Percentiles rank a stretch among this genome's conserved stretches.
These are phyloP conservation scores for Dissophora ornata DNA, from an alignment of 192 early-diverging fungal genomes.

Conservation along the genomic window DNA sequence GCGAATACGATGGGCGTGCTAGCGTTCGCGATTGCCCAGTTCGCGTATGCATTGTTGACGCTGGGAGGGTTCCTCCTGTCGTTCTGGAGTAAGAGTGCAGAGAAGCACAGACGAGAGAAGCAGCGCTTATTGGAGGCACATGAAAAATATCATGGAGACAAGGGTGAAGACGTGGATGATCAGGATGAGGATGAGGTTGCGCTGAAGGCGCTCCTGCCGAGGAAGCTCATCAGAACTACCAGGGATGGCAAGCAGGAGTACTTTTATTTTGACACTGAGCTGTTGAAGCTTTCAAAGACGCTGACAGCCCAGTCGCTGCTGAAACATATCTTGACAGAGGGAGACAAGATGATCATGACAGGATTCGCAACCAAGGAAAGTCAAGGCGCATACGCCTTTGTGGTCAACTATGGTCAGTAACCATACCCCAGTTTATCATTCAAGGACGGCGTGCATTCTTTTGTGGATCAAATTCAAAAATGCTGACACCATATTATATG, in stretches of 20 bases:
- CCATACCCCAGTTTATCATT: neutral
- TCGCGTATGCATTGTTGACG: constrained; percentile 76
- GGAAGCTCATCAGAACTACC: constrained; percentile 30
- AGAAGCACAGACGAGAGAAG: constrained; percentile 11
- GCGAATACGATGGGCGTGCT: constrained; percentile 68
- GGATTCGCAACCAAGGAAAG: constrained; percentile 61
- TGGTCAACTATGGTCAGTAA: constrained; percentile 81
- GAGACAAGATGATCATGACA: constrained; percentile 94
- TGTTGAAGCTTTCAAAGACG: constrained; percentile 75
- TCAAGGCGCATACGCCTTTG: constrained; percentile 88
- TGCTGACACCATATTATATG: no score
- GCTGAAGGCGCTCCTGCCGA: constrained; percentile 48
- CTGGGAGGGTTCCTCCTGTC: constrained; percentile 62
- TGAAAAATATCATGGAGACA: constrained; percentile 18
- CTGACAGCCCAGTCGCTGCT: constrained; percentile 89
- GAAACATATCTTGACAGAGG: constrained; percentile 96
- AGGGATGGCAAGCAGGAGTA: constrained; percentile 43
- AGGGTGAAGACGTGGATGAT: neutral
- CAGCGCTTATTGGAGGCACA: constrained; percentile 11
- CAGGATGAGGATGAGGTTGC: constrained; percentile 37
- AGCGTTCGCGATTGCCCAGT: constrained; percentile 84
- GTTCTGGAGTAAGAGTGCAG: constrained; percentile 43
- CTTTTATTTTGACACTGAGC: constrained; percentile 70
- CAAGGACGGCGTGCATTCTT: no score
- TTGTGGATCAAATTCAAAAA: no score